Evolutionary conservation across 768 basidiomycete species (phyloP), one percentile per base, ranked within the genome.

Genomic region (Ramaria rubella): DNA sequence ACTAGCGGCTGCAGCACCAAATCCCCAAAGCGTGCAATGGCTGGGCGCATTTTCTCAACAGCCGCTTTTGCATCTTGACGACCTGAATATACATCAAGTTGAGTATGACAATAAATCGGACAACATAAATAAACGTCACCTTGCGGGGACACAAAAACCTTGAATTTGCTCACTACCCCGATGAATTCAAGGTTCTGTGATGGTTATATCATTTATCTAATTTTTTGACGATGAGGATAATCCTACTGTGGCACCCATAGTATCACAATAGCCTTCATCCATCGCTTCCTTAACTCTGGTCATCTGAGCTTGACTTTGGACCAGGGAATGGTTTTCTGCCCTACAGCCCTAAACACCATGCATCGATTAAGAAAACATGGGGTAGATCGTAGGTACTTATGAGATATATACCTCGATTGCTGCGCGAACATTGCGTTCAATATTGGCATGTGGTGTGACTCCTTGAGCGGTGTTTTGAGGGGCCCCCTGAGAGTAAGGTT

Each of bases 191-290:
- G 69, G 64, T 89, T 79, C 7, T 79, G 80, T 5, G 27, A 50
- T 31, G 9, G 26, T 33, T 9, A 50, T 4, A 4, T 15, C 8
- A 51, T 51, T 15, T n/a, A 11, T 38, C n/a, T 38, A 48, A 19
- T n/a, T 7, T n/a, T 42, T 42, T 42, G 36, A 5, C 40, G 23
- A n/a, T n/a, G 40, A 42, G 6, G n/a, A 23, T 9, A 43, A 26
- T 12, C 36, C 27, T 49, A 56, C 55, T 4, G 34, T 31, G 21
- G 55, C 55, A 14, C 55, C 55, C 21, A 48, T 49, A 15, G 46
- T 48, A 67, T 93, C 90, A 60, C 90, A 92, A 64, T 92, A 93
- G 2, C 87, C 85, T 59, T 90, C 87, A 59, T 88, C 75, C n/a
- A 87, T 64, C 7, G 82, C 82, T 64, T 90, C 89, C 61, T 80